Base-by-base conservation (phyloP, 148 eudicot genomes). In the Limonium bicolor region DNA sequence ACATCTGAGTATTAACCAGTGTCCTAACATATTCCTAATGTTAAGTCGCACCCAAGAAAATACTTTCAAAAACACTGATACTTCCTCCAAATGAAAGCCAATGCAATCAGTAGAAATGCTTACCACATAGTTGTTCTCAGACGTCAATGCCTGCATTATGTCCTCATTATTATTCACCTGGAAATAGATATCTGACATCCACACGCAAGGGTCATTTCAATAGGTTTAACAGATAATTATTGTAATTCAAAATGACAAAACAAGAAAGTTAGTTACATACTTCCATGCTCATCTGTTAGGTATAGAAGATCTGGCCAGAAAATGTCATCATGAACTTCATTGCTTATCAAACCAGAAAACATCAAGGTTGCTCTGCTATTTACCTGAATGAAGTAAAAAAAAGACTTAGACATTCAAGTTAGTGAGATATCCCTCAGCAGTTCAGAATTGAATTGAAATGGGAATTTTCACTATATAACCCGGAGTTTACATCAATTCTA, bases 221-320 rank as follows among this genome's bases (percentile, higher is more conserved):
- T 51, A 8, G 20, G 51, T 23, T 21, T 22, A 22, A 43, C 50
- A 32, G 17, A 50, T 30, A 48, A 51, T 18, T 35, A 36, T 48
- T 6, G 17, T 38, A 36, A 39, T 41, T 18, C 17, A 10, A 35
- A 39, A 33, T 29, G 2, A 46, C 22, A 39, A 28, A 45, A 27
- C 20, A 50, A 23, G 14, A 16, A 16, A 40, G 37, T 16, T 36
- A 44, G 41, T 44, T 61, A 81, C 97, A 70, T 64, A 90, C 97
- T 84, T 70, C 95, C 97, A 69, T 77, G 70, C 58, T 84, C 97
- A 56, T 90, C 97, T 0, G 95, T 84, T 42, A 75, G 55, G 53
- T 84, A 90, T 53, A 95, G 80, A 51, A 90, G 65, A 64, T 90
- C 97, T 19, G 95, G 97, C 93, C 92, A 90, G 68, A 90, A 84